Percentiles rank a stretch among this genome's conserved stretches.
phyloP scores from a whole-genome alignment of 1,139 yeast genomes.

The Sugiyamaella neomexicana region DNA sequence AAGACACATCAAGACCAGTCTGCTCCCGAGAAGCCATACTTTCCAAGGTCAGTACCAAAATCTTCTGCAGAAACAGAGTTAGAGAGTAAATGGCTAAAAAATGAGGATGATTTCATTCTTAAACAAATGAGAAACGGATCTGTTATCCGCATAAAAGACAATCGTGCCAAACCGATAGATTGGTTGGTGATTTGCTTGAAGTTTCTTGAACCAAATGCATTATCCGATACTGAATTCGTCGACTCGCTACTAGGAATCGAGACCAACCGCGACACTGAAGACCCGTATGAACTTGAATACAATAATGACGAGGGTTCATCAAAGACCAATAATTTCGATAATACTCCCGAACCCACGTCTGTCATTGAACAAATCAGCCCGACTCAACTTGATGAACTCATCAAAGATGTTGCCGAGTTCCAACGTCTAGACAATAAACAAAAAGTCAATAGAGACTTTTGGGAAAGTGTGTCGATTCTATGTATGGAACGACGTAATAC shows the following conservation, averaged over 20 bases:
- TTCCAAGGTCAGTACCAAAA: background rate
- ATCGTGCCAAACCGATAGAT: conserved; percentile 36
- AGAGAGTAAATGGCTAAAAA: conserved; percentile 26
- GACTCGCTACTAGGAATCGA: conserved; percentile 22
- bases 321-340: conserved; percentile 23
- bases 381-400: conserved; percentile 26
- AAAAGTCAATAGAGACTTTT: conserved; percentile 27
- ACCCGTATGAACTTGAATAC: conserved; percentile 8
- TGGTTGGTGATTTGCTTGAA: conserved; percentile 32
- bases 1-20: background rate
- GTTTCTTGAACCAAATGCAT: conserved; percentile 27
- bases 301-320: background rate
- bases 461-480: conserved; percentile 26
- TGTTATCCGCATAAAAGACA: conserved; percentile 36
- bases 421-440: conserved; percentile 25
- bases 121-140: conserved; percentile 40
- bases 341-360: conserved; percentile 28
- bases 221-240: conserved; percentile 23
- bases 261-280: conserved; percentile 16
- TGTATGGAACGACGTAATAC: conserved; percentile 19
- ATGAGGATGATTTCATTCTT: conserved; percentile 39
- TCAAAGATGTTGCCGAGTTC: conserved; percentile 27
- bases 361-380: conserved; percentile 25
- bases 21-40: background rate
- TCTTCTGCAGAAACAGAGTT: conserved; percentile 5